These are phyloP conservation scores for Didymosphaeria variabile DNA, from an alignment of 2,329 filamentous ascomycete genomes.

Conservation along the genomic window DNA sequence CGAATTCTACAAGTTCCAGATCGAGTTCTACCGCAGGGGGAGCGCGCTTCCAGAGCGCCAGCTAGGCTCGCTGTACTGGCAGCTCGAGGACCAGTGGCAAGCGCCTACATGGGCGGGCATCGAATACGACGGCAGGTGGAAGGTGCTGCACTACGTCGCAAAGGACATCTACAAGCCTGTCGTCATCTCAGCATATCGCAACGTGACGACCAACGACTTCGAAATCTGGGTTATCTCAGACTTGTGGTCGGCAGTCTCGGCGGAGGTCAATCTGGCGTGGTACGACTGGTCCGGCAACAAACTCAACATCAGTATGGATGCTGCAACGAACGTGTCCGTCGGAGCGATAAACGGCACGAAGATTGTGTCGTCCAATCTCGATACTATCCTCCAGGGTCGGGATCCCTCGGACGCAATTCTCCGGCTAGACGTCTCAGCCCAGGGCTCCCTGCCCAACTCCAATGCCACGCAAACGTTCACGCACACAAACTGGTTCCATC, in stretches of 20 bases:
- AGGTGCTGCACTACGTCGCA: slow-evolving; percentile 67
- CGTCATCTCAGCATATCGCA: slow-evolving; percentile 68
- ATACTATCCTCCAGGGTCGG: slow-evolving; percentile 44
- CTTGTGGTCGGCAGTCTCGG: slow-evolving; percentile 61
- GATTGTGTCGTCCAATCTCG: slow-evolving; percentile 53
- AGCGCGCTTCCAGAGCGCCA: slow-evolving; percentile 66
- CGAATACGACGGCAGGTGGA: slow-evolving; percentile 71
- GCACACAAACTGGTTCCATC: slow-evolving; percentile 62
- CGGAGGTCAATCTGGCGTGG: slow-evolving; percentile 62
- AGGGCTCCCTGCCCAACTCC: slow-evolving; percentile 59
- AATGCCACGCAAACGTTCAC: slow-evolving; percentile 53
- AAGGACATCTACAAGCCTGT: slow-evolving; percentile 66
- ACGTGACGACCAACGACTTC: slow-evolving; percentile 61
- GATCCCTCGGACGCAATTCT: slow-evolving; percentile 53
- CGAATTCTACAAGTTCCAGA: slow-evolving; percentile 68
- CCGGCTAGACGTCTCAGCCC: slow-evolving; percentile 55
- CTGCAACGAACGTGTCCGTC: slow-evolving; percentile 52
- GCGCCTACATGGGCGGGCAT: slow-evolving; percentile 71
- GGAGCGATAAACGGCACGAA: slow-evolving; percentile 63
- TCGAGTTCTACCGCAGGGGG: slow-evolving; percentile 69
- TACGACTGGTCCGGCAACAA: slow-evolving; percentile 58
- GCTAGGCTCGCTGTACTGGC: slow-evolving; percentile 70
- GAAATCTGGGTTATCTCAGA: slow-evolving; percentile 66
- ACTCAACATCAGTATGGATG: slow-evolving; percentile 51
- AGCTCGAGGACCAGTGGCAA: slow-evolving; percentile 72